These are phyloP conservation scores for Fusarium drepaniforme DNA, from an alignment of 2,329 filamentous ascomycete genomes.

Conservation along the genomic window DNA sequence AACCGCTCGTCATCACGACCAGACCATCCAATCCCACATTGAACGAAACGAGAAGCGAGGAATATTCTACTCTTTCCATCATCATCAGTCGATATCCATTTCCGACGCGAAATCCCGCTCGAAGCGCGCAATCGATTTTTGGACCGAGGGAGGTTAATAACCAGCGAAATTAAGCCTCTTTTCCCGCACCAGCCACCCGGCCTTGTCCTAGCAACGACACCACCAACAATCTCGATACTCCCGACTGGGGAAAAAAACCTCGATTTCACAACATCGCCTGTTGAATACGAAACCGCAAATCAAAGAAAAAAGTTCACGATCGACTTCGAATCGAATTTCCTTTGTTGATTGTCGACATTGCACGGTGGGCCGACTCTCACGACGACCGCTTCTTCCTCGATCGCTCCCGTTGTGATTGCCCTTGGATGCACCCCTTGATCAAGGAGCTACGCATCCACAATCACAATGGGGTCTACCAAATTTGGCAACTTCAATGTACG, in stretches of 20 bases:
- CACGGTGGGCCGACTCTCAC: slow-evolving; percentile 16
- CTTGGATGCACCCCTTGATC: slow-evolving; percentile 41
- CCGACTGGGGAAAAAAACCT: slow-evolving; percentile 32
- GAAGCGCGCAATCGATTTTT: background rate
- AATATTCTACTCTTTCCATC: background rate
- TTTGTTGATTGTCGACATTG: slow-evolving; percentile 21
- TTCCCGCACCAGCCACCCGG: slow-evolving; percentile 38
- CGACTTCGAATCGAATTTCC: slow-evolving; percentile 7
- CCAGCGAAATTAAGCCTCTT: slow-evolving; percentile 37
- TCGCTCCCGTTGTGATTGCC: slow-evolving; percentile 43
- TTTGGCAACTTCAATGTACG: slow-evolving; percentile 72
- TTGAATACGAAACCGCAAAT: slow-evolving; percentile 10
- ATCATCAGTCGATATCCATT: background rate
- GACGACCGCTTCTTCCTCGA: slow-evolving; percentile 7
- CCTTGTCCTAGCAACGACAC: slow-evolving; percentile 36
- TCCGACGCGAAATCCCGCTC: background rate
- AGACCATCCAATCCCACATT: slow-evolving; percentile 6
- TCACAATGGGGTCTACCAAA: slow-evolving; percentile 69
- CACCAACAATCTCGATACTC: slow-evolving; percentile 34
- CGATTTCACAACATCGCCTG: slow-evolving; percentile 29
- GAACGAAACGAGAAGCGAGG: background rate
- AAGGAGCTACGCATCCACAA: slow-evolving; percentile 44
- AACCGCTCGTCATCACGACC: slow-evolving; percentile 18
- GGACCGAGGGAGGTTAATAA: slow-evolving; percentile 21
- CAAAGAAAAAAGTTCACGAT: slow-evolving; percentile 22